phyloP scores from a whole-genome alignment of 108 stramenopile genomes.

The Pelagomonas calceolata region DNA sequence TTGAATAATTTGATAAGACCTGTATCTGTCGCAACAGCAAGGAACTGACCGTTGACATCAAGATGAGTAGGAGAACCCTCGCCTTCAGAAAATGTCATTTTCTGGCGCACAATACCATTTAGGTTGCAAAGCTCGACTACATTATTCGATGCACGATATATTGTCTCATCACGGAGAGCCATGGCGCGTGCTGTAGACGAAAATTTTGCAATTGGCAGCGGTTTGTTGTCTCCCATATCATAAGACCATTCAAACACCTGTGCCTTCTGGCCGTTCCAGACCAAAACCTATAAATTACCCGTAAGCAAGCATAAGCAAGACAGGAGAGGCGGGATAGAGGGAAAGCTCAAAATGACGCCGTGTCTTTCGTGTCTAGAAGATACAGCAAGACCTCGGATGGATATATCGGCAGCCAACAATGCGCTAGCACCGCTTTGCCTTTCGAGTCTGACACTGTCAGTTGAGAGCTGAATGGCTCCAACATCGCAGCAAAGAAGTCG shows the following conservation, averaged over 20 bases:
- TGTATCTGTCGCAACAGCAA: conserved; percentile 41
- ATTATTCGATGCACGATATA: conserved; percentile 20
- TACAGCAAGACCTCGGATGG: too few species aligned
- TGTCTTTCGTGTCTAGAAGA: too few species aligned
- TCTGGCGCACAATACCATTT: conserved; percentile 27
- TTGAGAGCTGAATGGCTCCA: conserved; percentile 3
- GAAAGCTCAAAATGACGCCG: too few species aligned
- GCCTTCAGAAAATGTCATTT: conserved; percentile 24
- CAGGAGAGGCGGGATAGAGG: too few species aligned
- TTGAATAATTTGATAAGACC: conserved; percentile 41
- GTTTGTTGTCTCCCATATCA: conserved; percentile 2
- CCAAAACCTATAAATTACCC: conserved; percentile 5
- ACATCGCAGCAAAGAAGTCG: neutral
- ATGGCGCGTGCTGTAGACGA: conserved; percentile 21
- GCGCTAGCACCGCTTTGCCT: neutral
- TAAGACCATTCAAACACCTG: conserved; percentile 14
- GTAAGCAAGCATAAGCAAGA: too few species aligned
- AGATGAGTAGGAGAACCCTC: conserved; percentile 39
- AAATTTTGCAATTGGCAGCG: conserved; percentile 15
- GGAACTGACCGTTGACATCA: conserved; percentile 32
- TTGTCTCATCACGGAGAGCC: conserved; percentile 31
- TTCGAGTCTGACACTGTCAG: conserved; percentile 6
- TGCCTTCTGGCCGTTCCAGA: conserved; percentile 24
- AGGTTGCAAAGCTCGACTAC: conserved; percentile 22
- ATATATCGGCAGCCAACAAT: too few species aligned